These are phyloP conservation scores for Rhodotorula babjevae DNA, from an alignment of 768 basidiomycete genomes.

Conservation along the genomic window DNA sequence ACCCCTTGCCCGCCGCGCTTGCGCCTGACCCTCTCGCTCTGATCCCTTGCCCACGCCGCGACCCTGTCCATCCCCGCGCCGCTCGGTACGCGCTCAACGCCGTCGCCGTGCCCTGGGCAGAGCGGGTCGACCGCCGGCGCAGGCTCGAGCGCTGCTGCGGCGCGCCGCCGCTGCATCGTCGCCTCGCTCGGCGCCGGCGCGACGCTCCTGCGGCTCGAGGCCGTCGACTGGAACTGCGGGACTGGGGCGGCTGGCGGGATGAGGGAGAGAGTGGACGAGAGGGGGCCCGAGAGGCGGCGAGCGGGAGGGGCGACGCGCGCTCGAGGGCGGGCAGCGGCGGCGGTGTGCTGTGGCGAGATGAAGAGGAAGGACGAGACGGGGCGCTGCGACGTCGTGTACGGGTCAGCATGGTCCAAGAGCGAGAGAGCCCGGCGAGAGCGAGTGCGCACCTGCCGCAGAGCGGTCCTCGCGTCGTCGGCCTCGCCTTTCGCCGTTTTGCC, in stretches of 20 bases:
- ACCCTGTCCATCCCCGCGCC: background rate
- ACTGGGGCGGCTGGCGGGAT: background rate
- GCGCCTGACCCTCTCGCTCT: background rate
- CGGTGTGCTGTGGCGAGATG: background rate
- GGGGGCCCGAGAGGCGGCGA: background rate
- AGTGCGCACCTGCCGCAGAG: background rate
- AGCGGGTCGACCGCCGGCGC: no score
- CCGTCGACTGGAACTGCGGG: background rate
- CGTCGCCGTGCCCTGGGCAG: no score
- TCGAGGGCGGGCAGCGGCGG: background rate
- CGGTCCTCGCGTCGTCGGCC: background rate
- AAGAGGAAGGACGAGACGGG: background rate
- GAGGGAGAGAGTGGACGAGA: background rate
- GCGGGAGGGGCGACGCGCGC: background rate
- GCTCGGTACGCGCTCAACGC: background rate
- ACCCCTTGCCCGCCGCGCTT: background rate
- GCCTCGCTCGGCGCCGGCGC: no score
- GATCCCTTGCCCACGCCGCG: background rate
- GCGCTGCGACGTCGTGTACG: background rate
- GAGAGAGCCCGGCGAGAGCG: background rate
- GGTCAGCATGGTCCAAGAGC: no score
- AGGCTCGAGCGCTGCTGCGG: no score
- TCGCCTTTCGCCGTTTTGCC: no score
- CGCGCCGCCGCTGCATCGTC: background rate
- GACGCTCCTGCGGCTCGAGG: no score